These are phyloP conservation scores for Psidium friedrichsthalianum DNA, from an alignment of 345 rosid genomes.

Conservation along the genomic window DNA sequence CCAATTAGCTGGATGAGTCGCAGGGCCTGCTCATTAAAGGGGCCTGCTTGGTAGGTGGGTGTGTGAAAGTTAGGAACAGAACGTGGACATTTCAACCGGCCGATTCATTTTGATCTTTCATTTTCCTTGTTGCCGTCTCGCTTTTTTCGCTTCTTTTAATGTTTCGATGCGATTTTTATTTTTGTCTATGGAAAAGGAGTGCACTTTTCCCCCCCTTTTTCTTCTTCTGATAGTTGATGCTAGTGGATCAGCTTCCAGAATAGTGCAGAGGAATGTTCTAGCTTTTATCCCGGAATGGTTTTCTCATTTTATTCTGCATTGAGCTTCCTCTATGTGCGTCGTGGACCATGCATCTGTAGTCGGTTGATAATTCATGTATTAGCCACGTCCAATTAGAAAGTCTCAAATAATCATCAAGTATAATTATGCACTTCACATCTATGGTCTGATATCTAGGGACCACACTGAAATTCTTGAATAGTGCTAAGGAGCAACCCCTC, in stretches of 20 bases:
- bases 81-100: not conserved
- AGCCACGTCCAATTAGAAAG: not conserved
- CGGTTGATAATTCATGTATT: not conserved
- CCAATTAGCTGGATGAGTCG: not conserved
- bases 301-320: not conserved
- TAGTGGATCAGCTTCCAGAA: not conserved
- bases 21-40: not conserved
- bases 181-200: not conserved
- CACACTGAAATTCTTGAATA: not conserved
- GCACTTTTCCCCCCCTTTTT: not conserved
- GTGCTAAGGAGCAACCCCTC: not conserved
- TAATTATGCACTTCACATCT: not conserved
- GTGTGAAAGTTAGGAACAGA: not conserved
- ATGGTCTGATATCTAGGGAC: not conserved
- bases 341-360: not conserved
- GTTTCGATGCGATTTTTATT: not conserved
- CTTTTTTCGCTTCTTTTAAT: not conserved
- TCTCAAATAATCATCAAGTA: not conserved
- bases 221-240: not conserved
- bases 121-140: not conserved
- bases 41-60: not conserved
- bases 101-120: not conserved
- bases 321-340: not conserved
- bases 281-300: not conserved
- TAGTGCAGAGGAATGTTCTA: not conserved